These are phyloP conservation scores for Lactifluus pinguis DNA, from an alignment of 768 basidiomycete species.

Conservation along the genomic window DNA sequence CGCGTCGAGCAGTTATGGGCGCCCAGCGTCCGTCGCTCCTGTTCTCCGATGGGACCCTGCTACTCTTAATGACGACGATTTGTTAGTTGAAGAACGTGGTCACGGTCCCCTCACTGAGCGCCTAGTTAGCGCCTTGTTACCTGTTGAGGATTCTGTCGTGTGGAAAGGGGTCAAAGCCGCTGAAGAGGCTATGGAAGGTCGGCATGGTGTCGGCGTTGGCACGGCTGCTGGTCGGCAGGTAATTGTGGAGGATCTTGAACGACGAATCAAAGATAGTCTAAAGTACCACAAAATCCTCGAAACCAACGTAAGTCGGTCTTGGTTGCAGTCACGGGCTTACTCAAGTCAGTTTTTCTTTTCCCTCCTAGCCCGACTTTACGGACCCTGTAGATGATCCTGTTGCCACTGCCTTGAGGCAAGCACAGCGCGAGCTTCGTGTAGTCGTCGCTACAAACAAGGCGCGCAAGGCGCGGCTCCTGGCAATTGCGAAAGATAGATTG, in stretches of 20 bases:
- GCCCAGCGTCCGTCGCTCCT: conserved; percentile 37
- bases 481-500: conserved; percentile 76
- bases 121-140: conserved; percentile 63
- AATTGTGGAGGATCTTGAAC: conserved; percentile 73
- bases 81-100: conserved; percentile 65
- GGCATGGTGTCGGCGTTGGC: conserved; percentile 65
- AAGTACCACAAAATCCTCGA: conserved; percentile 65
- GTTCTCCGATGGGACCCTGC: conserved; percentile 77
- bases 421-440: conserved; percentile 69
- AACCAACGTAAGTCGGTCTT: conserved; percentile 47
- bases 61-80: conserved; percentile 62
- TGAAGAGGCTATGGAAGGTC: conserved; percentile 77
- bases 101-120: conserved; percentile 87
- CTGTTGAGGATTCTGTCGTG: conserved; percentile 49
- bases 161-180: conserved; percentile 79
- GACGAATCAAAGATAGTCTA: conserved; percentile 66
- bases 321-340: conserved; percentile 1
- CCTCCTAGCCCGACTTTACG: conserved; percentile 56
- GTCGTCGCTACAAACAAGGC: conserved; percentile 80
- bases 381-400: conserved; percentile 90
- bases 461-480: conserved; percentile 61
- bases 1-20: conserved; percentile 25
- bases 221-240: conserved; percentile 71
- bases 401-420: conserved; percentile 79
- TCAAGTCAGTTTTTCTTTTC: conserved; percentile 12